A percentile compares a stretch with the other conserved stretches of the same genome.
Conservation (phyloP, 2,329 filamentous ascomycete genomes). For the Aspergillus sp. region DNA sequence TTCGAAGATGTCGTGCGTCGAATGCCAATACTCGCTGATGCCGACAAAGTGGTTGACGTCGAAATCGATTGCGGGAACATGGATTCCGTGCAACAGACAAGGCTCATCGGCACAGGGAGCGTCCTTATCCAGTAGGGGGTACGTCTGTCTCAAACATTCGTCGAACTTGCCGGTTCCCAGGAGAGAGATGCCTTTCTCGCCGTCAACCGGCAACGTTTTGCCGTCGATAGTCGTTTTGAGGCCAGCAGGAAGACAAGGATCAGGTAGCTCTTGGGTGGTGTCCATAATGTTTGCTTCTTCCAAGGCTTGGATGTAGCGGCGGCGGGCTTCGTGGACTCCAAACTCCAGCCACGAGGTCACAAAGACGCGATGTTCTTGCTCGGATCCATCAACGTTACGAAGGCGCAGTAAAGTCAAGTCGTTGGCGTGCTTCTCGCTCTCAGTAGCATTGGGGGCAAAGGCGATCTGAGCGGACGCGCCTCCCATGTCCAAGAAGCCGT, state of each 20-base stretch:
- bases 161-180: constrained; percentile 84
- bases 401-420: constrained; percentile 84
- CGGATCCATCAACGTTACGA: constrained; percentile 74
- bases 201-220: constrained; percentile 47
- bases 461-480: constrained; percentile 97
- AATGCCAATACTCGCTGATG: constrained; percentile 98
- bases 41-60: constrained; percentile 96
- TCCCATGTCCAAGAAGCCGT: constrained; percentile 98
- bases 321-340: constrained; percentile 89
- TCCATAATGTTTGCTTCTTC: constrained; percentile 61
- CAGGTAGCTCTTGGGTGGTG: constrained; percentile 67
- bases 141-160: constrained; percentile 77
- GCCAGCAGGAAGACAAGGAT: constrained; percentile 84
- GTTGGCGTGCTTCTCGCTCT: constrained; percentile 82
- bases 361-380: constrained; percentile 83
- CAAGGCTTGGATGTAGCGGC: constrained; percentile 78
- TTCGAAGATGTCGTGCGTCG: constrained; percentile 89
- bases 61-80: constrained; percentile 94
- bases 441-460: constrained; percentile 90
- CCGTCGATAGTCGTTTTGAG: constrained; percentile 73
- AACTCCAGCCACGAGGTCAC: constrained; percentile 97
- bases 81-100: constrained; percentile 84
- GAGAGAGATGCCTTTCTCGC: constrained; percentile 51
- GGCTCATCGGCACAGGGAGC: constrained; percentile 77
- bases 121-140: constrained; percentile 86